Evolutionary conservation across 805 yeast genomes (phyloP).

Genomic region (Myxozyma geophila): DNA sequence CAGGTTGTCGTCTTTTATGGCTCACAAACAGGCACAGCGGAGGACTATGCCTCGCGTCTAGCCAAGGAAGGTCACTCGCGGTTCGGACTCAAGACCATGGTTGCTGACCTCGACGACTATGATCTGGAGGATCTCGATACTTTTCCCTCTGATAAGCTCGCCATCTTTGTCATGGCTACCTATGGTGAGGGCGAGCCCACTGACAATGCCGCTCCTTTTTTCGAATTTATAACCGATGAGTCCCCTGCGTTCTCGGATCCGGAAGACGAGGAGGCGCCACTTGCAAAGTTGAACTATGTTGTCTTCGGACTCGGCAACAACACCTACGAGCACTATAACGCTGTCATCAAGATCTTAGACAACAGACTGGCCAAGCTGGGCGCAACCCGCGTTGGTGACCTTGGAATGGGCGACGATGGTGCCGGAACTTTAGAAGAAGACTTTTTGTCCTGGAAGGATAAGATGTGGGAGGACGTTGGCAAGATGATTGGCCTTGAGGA

Average conservation of each 20-base stretch:
- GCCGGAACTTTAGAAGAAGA: constrained; percentile 94
- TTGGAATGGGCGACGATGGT: constrained; percentile 96
- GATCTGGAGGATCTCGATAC: constrained; percentile 78
- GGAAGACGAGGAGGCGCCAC: constrained; percentile 43
- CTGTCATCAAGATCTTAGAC: constrained; percentile 65
- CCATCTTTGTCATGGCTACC: constrained; percentile 83
- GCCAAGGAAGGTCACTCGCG: constrained; percentile 84
- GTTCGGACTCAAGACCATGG: constrained; percentile 80
- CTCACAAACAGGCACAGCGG: constrained; percentile 98
- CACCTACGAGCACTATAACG: constrained; percentile 90
- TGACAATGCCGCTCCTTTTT: constrained; percentile 85
- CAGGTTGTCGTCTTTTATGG: constrained; percentile 83
- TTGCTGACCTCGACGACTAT: constrained; percentile 85
- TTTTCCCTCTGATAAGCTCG: constrained; percentile 61
- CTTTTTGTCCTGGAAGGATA: constrained; percentile 89
- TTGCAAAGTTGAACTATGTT: constrained; percentile 66
- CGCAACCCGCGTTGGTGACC: constrained; percentile 71
- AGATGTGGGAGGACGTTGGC: constrained; percentile 66
- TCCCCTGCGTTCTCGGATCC: constrained; percentile 55
- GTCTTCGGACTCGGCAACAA: constrained; percentile 94
- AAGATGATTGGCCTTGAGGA: constrained; percentile 71
- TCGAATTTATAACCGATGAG: constrained; percentile 61
- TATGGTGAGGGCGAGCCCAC: constrained; percentile 99
- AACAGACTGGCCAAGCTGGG: constrained; percentile 62
- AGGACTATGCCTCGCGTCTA: constrained; percentile 89